These are phyloP conservation scores for Blastobotrys buckinghamii DNA, from an alignment of 1,139 yeast genomes.

Conservation along the genomic window DNA sequence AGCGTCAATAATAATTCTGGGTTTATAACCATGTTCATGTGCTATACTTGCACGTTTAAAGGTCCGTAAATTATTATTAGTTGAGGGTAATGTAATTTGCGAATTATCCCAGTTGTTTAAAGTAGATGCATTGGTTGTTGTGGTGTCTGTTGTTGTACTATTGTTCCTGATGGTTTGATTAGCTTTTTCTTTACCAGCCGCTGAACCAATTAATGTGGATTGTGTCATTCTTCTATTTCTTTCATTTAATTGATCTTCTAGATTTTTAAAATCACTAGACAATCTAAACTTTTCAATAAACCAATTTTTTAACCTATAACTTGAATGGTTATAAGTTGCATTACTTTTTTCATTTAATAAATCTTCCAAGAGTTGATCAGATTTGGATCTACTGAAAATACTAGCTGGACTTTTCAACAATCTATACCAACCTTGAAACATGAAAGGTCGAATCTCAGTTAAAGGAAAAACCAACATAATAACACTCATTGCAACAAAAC, in stretches of 20 bases:
- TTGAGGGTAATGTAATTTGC: too few relatives aligned
- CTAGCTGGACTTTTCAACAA: conserved; percentile 1
- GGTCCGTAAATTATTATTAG: too few relatives aligned
- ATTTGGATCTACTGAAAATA: conserved; percentile 1
- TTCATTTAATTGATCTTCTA: conserved; percentile 4
- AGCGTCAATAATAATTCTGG: background rate
- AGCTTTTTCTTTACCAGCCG: background rate
- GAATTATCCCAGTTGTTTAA: too few relatives aligned
- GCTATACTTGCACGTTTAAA: too few relatives aligned
- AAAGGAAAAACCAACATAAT: conserved; percentile 3
- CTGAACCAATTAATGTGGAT: background rate
- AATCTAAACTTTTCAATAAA: background rate
- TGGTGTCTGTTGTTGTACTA: background rate
- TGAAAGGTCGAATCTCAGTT: conserved; percentile 7
- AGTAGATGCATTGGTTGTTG: background rate
- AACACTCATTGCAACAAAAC: background rate
- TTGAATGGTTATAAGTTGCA: background rate
- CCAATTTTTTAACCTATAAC: background rate
- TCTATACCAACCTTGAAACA: conserved; percentile 9
- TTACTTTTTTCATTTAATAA: conserved; percentile 1
- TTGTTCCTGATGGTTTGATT: background rate
- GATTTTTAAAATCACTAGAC: background rate
- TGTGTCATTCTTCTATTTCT: conserved; percentile 1
- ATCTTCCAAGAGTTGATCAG: background rate
- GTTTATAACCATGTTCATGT: background rate